phyloP scores from a whole-genome alignment of 2,329 filamentous ascomycete genomes.

The Kalaharituber pfeilii region DNA sequence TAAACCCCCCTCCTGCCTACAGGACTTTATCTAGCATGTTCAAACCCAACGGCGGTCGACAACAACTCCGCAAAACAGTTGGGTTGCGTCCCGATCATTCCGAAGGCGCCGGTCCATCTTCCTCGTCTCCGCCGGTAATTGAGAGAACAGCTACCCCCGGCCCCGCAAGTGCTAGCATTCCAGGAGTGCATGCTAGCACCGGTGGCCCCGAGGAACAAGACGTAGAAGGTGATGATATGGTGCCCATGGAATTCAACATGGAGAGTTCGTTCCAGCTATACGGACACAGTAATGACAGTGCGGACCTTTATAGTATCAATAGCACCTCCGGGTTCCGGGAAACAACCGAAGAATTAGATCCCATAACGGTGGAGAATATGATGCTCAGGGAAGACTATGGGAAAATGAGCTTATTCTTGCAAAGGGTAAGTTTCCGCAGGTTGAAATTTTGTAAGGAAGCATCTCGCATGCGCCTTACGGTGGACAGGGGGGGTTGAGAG shows the following conservation, averaged over 20 bases:
- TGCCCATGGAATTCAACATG: neutral
- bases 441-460: too few species aligned
- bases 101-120: neutral
- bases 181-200: neutral
- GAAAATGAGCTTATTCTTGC: neutral
- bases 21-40: neutral
- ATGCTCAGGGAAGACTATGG: neutral
- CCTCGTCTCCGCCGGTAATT: neutral
- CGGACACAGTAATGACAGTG: slow-evolving; percentile 1
- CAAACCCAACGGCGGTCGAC: neutral
- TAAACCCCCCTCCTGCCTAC: neutral
- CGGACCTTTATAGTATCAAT: neutral
- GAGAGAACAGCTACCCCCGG: neutral
- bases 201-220: neutral
- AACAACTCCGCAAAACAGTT: neutral
- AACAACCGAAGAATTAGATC: neutral
- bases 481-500: too few species aligned
- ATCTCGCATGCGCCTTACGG: too few species aligned
- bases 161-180: neutral
- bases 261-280: neutral
- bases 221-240: neutral
- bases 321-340: neutral
- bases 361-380: neutral
- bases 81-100: neutral
- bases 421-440: neutral